phyloP scores from a whole-genome alignment of 345 rosid genomes.

The Firmiana major region DNA sequence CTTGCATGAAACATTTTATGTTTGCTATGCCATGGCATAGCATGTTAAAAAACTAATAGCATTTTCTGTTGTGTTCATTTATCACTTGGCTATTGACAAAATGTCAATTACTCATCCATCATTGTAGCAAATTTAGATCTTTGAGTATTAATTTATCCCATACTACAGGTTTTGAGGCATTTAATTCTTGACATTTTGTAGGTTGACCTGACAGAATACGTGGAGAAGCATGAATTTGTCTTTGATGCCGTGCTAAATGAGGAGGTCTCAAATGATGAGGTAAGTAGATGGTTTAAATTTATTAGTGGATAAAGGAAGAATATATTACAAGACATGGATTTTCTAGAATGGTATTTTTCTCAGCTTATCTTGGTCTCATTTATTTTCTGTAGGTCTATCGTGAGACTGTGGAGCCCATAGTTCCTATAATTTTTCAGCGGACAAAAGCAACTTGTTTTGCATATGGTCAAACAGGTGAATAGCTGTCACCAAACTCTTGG shows the following conservation, averaged over 20 bases:
- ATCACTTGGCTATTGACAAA: not conserved
- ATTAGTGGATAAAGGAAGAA: not conserved
- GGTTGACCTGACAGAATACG: conserved; percentile 95
- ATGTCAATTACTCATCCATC: too few species aligned
- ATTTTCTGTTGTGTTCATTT: conserved; percentile 6
- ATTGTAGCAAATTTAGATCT: too few species aligned
- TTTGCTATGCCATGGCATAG: not conserved
- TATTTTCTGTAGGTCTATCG: conserved; percentile 63
- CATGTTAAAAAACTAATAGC: not conserved
- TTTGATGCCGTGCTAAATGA: conserved; percentile 95
- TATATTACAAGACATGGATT: not conserved
- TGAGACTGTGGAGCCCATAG: conserved; percentile 96
- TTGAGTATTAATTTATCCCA: not conserved
- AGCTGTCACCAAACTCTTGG: conserved; percentile 1
- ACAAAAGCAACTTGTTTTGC: conserved; percentile 99
- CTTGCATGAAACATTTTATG: not conserved
- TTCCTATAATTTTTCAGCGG: conserved; percentile 89
- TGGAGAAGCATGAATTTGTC: conserved; percentile 94
- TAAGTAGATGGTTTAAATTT: conserved; percentile 28
- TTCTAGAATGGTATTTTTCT: conserved; percentile 6
- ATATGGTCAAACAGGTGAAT: conserved; percentile 93
- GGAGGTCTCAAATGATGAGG: conserved; percentile 98
- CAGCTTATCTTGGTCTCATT: conserved; percentile 3
- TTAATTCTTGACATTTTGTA: conserved; percentile 27
- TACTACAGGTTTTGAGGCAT: not conserved